Conservation (phyloP, 2,329 filamentous ascomycete genomes). For the Neonectria sp. region DNA sequence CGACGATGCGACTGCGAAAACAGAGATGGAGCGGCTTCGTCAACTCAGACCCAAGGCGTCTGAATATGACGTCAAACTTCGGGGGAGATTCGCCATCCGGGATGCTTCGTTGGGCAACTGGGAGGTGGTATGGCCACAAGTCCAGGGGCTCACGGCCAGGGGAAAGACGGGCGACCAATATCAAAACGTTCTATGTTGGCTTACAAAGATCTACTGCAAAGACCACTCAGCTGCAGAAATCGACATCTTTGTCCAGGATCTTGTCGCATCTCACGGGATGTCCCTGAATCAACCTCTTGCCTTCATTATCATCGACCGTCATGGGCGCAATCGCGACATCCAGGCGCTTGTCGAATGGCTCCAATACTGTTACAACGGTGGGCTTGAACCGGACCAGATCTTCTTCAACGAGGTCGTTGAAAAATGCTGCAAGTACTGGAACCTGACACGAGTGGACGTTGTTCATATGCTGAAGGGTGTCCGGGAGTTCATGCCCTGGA, state of each 20-base stretch:
- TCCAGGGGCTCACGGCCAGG: conserved; percentile 42
- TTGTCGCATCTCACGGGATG: conserved; percentile 47
- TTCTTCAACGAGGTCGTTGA: conserved; percentile 49
- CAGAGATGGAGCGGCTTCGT: conserved; percentile 46
- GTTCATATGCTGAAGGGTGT: conserved; percentile 47
- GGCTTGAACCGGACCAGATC: conserved; percentile 47
- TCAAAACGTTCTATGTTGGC: conserved; percentile 45
- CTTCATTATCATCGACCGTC: conserved; percentile 49
- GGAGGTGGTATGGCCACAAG: conserved; percentile 40
- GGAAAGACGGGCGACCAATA: conserved; percentile 41
- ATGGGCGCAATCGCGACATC: conserved; percentile 49
- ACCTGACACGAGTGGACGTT: conserved; percentile 45
- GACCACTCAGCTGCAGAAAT: conserved; percentile 44
- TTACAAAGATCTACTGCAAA: conserved; percentile 55
- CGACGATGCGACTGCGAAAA: conserved; percentile 45
- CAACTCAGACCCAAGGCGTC: conserved; percentile 35
- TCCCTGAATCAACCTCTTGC: conserved; percentile 48
- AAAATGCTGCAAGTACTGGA: conserved; percentile 53
- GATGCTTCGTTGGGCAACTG: conserved; percentile 49
- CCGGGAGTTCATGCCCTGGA: conserved; percentile 43
- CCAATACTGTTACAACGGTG: conserved; percentile 49
- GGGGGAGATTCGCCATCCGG: conserved; percentile 46
- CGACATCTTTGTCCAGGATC: conserved; percentile 48
- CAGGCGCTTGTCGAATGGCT: conserved; percentile 51
- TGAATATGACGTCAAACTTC: conserved; percentile 47